A percentile compares a stretch with the other conserved stretches of the same genome.
These are phyloP conservation scores for Escovopsis sp. DNA, from an alignment of 2,329 filamentous ascomycete species.

Conservation along the genomic window DNA sequence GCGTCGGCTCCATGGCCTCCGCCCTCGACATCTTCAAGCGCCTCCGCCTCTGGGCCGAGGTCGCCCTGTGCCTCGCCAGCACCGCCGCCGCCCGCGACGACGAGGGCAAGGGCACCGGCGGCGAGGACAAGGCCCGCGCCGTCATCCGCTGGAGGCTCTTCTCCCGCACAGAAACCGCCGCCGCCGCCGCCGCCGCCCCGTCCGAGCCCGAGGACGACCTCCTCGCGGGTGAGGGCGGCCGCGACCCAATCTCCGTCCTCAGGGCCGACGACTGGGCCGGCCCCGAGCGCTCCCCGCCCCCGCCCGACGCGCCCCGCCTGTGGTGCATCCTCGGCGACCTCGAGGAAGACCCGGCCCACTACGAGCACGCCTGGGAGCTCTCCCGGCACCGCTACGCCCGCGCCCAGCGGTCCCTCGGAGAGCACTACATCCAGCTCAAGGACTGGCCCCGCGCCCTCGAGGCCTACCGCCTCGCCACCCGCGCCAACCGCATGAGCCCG, in stretches of 20 bases:
- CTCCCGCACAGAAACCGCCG: conserved; percentile 33
- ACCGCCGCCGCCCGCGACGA: conserved; percentile 43
- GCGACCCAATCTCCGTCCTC: no score
- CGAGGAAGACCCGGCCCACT: conserved; percentile 58
- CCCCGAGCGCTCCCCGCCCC: conserved; percentile 51
- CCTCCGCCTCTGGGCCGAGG: conserved; percentile 86
- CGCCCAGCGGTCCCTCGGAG: conserved; percentile 75
- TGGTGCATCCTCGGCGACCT: conserved; percentile 92
- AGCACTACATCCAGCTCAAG: conserved; percentile 54
- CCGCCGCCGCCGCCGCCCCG: conserved; percentile 12
- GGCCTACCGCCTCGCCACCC: conserved; percentile 64
- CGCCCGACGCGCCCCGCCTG: conserved; percentile 70
- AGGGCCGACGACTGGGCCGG: conserved; percentile 42
- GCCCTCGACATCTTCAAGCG: conserved; percentile 94
- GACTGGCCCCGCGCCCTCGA: conserved; percentile 56
- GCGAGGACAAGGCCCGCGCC: conserved; percentile 65
- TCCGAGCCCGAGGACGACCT: conserved; percentile 36
- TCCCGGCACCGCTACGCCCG: conserved; percentile 70
- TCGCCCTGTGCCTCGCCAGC: conserved; percentile 71
- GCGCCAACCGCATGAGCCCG: conserved; percentile 67
- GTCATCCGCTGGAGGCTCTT: conserved; percentile 71
- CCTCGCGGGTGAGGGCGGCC: no score
- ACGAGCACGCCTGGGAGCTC: conserved; percentile 76
- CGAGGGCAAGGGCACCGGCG: conserved; percentile 37
- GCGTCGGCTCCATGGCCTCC: conserved; percentile 72